Base-by-base conservation (phyloP, 1,284 basidiomycete species). In the Lentinula novae-zelandiae region DNA sequence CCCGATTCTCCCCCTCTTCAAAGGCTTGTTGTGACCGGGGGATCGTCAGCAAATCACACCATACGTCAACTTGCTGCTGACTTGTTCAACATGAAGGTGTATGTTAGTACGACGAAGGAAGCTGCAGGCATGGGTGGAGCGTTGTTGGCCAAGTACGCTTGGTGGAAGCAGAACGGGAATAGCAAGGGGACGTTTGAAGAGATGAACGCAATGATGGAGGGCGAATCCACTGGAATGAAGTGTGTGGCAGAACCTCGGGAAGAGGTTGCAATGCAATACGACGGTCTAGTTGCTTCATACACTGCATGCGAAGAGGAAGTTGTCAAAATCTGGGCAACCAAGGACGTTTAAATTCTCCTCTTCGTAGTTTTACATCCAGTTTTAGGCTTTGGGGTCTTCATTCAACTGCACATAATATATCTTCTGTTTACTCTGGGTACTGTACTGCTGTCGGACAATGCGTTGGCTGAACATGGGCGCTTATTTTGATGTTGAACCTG, bases 51-150 rank as follows among this genome's bases (percentile, higher is more conserved):
- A 7, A 96, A 96, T 71, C 73, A 77, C 39, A 82, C 84, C 38
- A 90, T 95, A 69, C 82, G 86, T 36, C 89, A 90, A 66, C 74
- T 93, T 54, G 86, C 87, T 40, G 89, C 93, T 17, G 89, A 95
- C 72, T 80, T 94, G 8, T 87, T 96, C 60, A 82, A 81, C 33
- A 86, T 92, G 76, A 82, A 84, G 38, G 85, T 90, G 9, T 92
- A 84, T 68, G 77, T 88, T 42, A 86, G 86, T 22, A 79, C 81
- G 22, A 85, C 84, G 1, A 84, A 85, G 67, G 86, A 90, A 71
- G 87, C 85, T 49, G 88, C 86, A n/a, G 86, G 81, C 5, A 82
- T 83, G 67, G 89, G 89, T 53, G 88, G 87, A 49, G 87, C 86
- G 12, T 70, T 89, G 36, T 76, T 91, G 51, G 89, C 87, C 12